phyloP scores from a whole-genome alignment of 164 flowering plant genomes.

The Malania oleifera region DNA sequence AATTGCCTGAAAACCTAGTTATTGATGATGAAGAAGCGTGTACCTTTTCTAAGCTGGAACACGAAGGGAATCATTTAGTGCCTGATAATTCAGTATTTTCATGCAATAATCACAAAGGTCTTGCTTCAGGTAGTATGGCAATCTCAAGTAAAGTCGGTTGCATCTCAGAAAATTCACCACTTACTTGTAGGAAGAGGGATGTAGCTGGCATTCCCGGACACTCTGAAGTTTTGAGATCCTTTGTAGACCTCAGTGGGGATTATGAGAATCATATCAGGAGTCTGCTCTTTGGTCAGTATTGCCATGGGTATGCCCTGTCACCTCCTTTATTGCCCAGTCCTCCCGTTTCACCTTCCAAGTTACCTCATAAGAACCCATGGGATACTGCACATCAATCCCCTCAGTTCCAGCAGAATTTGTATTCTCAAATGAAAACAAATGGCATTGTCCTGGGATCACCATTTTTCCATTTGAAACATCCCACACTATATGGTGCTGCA shows the following conservation, averaged over 20 bases:
- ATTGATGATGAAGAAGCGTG: constrained; percentile 4
- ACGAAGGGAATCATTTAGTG: constrained; percentile 1
- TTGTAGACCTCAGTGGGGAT: constrained; percentile 55
- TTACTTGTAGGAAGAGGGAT: constrained; percentile 14
- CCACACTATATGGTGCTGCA: not conserved
- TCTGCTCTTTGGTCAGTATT: constrained; percentile 31
- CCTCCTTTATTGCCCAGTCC: constrained; percentile 18
- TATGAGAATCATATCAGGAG: constrained; percentile 40
- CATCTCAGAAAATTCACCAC: constrained; percentile 12
- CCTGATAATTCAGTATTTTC: not conserved
- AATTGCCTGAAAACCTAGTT: not conserved
- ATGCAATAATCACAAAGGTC: constrained; percentile 7
- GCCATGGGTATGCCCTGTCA: constrained; percentile 25
- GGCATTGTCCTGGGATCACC: not conserved
- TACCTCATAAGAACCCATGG: constrained; percentile 11
- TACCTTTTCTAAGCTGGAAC: not conserved
- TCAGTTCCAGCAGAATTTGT: constrained; percentile 5
- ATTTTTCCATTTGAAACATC: constrained; percentile 3
- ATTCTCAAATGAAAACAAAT: constrained; percentile 8
- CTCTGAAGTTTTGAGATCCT: constrained; percentile 20
- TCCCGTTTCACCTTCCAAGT: constrained; percentile 15
- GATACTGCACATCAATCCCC: constrained; percentile 14
- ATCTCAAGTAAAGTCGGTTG: constrained; percentile 5
- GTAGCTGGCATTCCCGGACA: constrained; percentile 12
- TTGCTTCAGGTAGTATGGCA: not conserved